phyloP scores from a whole-genome alignment of 2,329 filamentous ascomycete species.

The Cercospora janseana region DNA sequence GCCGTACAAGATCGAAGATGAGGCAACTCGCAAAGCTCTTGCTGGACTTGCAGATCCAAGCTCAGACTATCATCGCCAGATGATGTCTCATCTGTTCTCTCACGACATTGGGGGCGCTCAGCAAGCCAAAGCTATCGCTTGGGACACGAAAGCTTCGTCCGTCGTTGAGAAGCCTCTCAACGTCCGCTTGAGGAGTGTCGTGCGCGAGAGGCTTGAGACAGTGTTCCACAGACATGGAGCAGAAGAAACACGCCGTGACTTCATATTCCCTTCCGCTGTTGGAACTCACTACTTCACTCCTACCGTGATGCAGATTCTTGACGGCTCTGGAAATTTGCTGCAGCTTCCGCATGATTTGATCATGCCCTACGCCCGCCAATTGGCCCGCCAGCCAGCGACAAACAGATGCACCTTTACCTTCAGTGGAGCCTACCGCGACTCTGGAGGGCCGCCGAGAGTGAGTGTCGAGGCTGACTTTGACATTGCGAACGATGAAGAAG shows the following conservation, averaged over 20 bases:
- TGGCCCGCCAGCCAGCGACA: constrained; percentile 67
- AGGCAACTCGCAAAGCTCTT: constrained; percentile 80
- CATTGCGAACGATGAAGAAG: constrained; percentile 74
- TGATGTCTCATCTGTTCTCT: constrained; percentile 77
- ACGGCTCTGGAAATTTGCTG: constrained; percentile 79
- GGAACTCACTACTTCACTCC: constrained; percentile 71
- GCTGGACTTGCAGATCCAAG: constrained; percentile 76
- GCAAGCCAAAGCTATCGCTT: constrained; percentile 68
- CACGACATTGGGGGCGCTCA: constrained; percentile 55
- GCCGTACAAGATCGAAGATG: constrained; percentile 88
- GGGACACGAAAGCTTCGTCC: constrained; percentile 43
- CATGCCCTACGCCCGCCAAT: constrained; percentile 77
- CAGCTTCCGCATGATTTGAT: constrained; percentile 95
- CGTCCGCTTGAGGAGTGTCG: constrained; percentile 44
- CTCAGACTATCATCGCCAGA: constrained; percentile 86
- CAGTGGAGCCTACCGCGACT: constrained; percentile 81
- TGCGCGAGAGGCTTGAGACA: constrained; percentile 69
- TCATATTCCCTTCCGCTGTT: constrained; percentile 63
- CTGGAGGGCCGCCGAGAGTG: constrained; percentile 76
- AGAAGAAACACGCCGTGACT: constrained; percentile 71
- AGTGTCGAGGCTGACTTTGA: constrained; percentile 95
- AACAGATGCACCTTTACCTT: constrained; percentile 81
- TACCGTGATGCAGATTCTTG: constrained; percentile 76
- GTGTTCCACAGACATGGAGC: constrained; percentile 90
- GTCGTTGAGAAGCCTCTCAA: constrained; percentile 27